Base-by-base conservation (phyloP, 2,329 filamentous ascomycete species). In the Geosmithia flava region DNA sequence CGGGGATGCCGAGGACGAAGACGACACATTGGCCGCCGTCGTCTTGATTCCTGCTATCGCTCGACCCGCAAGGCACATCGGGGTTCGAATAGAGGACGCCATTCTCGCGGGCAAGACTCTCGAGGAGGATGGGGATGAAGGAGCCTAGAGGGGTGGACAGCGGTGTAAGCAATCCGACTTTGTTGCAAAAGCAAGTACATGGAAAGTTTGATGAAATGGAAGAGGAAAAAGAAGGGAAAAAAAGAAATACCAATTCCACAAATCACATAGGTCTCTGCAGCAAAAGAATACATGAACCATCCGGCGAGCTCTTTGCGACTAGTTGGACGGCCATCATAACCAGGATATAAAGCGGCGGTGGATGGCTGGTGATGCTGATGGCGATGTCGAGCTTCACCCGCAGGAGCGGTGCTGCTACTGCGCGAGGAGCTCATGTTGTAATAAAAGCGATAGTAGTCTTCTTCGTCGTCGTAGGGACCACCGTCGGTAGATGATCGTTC, bases 231-330 rank as follows among this genome's bases (percentile, higher is more conserved):
- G 49, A 51, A 48, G 48, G 51, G 27, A 47, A n/a, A 45, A 29
- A 11, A 20, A 42, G 40, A 37, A 17, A 62, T 64, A 87, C 90
- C 91, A 49, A 68, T 67, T 47, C 64, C 67, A 64, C 93, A 97
- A 49, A 97, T 87, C 16, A 94, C 87, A 63, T 96, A 97, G 48
- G 94, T 91, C 69, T 98, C 93, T 19, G 91, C 89, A 20, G 93
- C 93, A 74, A 95, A 97, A 42, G 86, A 86, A 70, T 97, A 97
- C 62, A 85, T 84, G 67, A 97, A 98, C 87, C 94, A 98, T 56
- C 91, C 93, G 40, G 81, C 73, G 51, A 97, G 76, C 75, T 98
- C 93, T 65, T 85, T 91, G 56, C 69, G 70, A 63, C 87, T 95
- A 10, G 93, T 97, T 48, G 85, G 78, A n/a, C 91, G 77, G 20